Evolutionary conservation across 352 stramenopile species (phyloP), one percentile per base, ranked within the genome.

Genomic region (Phytophthora sansomeana): DNA sequence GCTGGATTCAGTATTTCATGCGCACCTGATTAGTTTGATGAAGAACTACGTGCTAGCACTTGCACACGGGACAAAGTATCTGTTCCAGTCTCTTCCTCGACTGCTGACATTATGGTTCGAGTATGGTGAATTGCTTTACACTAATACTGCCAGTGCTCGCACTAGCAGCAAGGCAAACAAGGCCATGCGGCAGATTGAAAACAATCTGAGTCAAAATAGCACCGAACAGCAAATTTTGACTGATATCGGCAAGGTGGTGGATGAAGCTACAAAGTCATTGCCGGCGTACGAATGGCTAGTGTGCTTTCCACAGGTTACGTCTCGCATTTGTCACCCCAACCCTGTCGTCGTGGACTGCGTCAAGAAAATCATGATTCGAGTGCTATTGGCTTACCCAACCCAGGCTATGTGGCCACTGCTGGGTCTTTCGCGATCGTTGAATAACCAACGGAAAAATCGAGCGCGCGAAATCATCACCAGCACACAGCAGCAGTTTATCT

Each of bases 101-200:
- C 73, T 99, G 41, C 78, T 99, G 10, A 98, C 97, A 10, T 74
- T 99, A 33, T 99, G 95, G 95, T 99, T 99, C 69, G 96, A 99
- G 68, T 98, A 97, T 71, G 97, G 93, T 44, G 74, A 95, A 81
- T 47, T 92, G 11, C 58, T 95, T 0, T 80, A 93, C 33, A 48
- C 58, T n/a, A 73, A 44, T 17, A 41, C 35, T 2, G 53, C 52
- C 1, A 75, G 63, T 46, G 60, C 56, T 19, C 63, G 59, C 63
- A 74, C 74, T 44, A 69, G 53, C 28, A 79, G 41, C 29, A 90
- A 79, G 53, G 62, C 72, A 6, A 92, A 83, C 58, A 95, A 93
- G 56, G 63, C 72, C 1, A 74, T 88, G 48, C 82, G 78, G 24
- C 82, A 85, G 24, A 79, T 92, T 33, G 81, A 92, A 43, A 75